These are phyloP conservation scores for Flammula alnicola DNA, from an alignment of 1,284 basidiomycete species.

Conservation along the genomic window DNA sequence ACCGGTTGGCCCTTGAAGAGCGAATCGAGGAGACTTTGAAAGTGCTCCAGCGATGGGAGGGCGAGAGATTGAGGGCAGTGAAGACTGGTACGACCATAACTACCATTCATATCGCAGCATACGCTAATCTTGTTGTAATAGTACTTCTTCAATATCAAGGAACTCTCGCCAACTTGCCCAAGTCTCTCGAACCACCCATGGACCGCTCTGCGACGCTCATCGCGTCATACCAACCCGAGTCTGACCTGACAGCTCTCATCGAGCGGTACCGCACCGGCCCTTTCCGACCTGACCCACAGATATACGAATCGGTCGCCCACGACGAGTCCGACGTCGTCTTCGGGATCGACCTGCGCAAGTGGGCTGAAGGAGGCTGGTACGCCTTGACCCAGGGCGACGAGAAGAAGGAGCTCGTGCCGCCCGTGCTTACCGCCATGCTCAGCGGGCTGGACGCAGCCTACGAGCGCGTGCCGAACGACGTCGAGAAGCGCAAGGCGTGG, in stretches of 20 bases:
- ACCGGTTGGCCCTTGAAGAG: constrained; percentile 83
- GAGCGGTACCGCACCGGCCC: constrained; percentile 90
- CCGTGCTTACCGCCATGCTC: constrained; percentile 75
- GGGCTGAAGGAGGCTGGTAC: constrained; percentile 79
- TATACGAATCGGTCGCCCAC: constrained; percentile 83
- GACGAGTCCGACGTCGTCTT: constrained; percentile 86
- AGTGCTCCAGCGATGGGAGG: constrained; percentile 82
- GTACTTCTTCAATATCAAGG: constrained; percentile 86
- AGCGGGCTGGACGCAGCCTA: constrained; percentile 71
- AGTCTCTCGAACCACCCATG: constrained; percentile 63
- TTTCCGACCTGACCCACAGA: constrained; percentile 81
- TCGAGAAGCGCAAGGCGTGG: constrained; percentile 89
- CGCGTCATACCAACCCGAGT: constrained; percentile 84
- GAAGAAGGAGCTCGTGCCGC: constrained; percentile 71
- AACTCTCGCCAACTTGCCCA: constrained; percentile 72
- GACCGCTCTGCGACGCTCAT: constrained; percentile 77
- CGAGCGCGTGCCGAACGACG: constrained; percentile 61
- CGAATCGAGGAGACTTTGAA: constrained; percentile 83
- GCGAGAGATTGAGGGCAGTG: constrained; percentile 79
- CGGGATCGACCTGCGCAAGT: constrained; percentile 86
- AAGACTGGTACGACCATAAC: constrained; percentile 66
- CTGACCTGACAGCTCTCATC: constrained; percentile 81
- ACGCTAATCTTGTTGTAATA: constrained; percentile 30
- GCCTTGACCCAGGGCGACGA: constrained; percentile 53
- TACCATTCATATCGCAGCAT: not conserved